Conservation (phyloP, 352 stramenopile species). For the Thraustochytrium sp. region DNA sequence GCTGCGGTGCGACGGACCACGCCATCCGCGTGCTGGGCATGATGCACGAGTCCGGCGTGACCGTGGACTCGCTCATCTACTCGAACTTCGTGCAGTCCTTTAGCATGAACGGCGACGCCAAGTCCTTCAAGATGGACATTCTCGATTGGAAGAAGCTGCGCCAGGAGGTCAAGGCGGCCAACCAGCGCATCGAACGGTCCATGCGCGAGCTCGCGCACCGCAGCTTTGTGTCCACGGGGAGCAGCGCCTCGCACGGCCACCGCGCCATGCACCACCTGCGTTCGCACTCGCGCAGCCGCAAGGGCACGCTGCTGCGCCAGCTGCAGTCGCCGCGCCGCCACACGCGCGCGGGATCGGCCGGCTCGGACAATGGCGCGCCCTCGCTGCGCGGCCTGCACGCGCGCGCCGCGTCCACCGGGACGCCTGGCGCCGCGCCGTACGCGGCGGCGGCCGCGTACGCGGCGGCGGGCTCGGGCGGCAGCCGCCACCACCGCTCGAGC, state of each 20-base stretch:
- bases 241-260: no score
- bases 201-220: conserved; percentile 34
- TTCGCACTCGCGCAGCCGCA: neutral
- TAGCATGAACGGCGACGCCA: conserved; percentile 55
- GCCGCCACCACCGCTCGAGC: neutral
- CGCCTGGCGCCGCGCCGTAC: neutral
- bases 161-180: conserved; percentile 25
- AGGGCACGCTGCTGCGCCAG: conserved; percentile 10
- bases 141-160: conserved; percentile 36
- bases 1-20: conserved; percentile 48
- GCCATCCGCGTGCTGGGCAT: conserved; percentile 61
- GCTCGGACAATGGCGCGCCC: no score
- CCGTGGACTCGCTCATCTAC: conserved; percentile 59
- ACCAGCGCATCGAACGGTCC: conserved; percentile 36
- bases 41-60: conserved; percentile 62
- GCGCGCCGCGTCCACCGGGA: neutral
- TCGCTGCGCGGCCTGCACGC: neutral
- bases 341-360: neutral
- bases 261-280: neutral
- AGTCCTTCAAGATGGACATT: conserved; percentile 41
- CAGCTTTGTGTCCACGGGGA: conserved; percentile 4
- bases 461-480: no score
- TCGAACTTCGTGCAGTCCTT: conserved; percentile 61
- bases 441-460: no score
- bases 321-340: neutral